Evolutionary conservation across 2,329 filamentous ascomycete genomes (phyloP), one percentile per base, ranked within the genome.

Genomic region (Diplocarpon rosae): DNA sequence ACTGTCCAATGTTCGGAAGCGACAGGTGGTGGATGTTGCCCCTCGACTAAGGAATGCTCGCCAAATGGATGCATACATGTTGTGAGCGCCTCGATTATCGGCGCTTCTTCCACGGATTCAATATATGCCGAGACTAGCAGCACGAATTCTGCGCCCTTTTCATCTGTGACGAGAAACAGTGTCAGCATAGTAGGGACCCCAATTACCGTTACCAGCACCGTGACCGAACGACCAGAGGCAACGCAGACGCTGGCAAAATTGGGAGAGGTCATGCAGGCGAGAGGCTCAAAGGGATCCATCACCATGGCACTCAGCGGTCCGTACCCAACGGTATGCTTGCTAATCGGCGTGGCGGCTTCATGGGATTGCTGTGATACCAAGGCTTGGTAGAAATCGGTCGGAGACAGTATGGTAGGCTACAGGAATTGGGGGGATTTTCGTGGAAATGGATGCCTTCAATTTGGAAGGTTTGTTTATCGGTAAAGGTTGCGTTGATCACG

Each of bases 21-120:
- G n/a, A 42, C 52, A 14, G 55, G 54, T 8, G 56, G 57, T 17
- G 58, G 55, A 14, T 60, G 58, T 35, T 60, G 58, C 31, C 52
- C 51, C 11, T 46, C 38, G 12, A 38, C 32, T 27, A 49, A 44
- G 34, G 39, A 46, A 27, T 59, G 49, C 35, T 48, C 46, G 30
- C 52, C 47, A 24, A 56, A 57, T 40, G 56, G 55, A 37, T 58
- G 57, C 28, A 46, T 57, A 20, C 45, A 50, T 41, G 38, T 48
- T 16, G 30, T 29, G 10, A 43, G 29, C 24, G 30, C 48, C 31
- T 49, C 45, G 13, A 48, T 43, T 30, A 29, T 49, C 33, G 40
- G 12, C 17, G 10, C 42, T 15, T 33, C 44, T 32, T 27, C 38
- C 1, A 45, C 32, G 5, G 17, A 16, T 14, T 15, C 43, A 24